Evolutionary conservation across 2,329 filamentous ascomycete genomes (phyloP).

Genomic region (Sclerotinia sclerotiorum): DNA sequence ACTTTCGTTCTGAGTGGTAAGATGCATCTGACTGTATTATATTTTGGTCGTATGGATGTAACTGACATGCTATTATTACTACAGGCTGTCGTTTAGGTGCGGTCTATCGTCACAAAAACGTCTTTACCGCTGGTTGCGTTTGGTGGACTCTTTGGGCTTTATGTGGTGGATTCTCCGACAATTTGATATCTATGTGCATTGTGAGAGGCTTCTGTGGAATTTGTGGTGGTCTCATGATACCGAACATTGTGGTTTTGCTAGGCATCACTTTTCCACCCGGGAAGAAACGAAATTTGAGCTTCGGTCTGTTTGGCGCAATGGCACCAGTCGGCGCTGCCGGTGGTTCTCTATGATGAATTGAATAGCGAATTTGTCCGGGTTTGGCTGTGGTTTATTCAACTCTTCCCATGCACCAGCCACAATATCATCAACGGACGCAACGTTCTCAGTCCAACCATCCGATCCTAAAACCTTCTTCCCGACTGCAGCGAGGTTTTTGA

Average conservation of each 20-base stretch:
- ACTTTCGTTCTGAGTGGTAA: slow-evolving; percentile 23
- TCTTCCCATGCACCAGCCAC: slow-evolving; percentile 29
- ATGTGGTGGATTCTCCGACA: slow-evolving; percentile 44
- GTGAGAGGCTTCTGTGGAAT: slow-evolving; percentile 50
- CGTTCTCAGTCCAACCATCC: slow-evolving; percentile 30
- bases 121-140: slow-evolving; percentile 20
- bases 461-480: slow-evolving; percentile 29
- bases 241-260: slow-evolving; percentile 52
- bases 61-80: slow-evolving; percentile 4
- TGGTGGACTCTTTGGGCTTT: slow-evolving; percentile 24
- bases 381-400: slow-evolving; percentile 26
- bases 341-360: slow-evolving; percentile 41
- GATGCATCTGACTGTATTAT: background rate
- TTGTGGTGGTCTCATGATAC: slow-evolving; percentile 51
- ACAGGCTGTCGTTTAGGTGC: slow-evolving; percentile 21
- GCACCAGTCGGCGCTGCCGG: slow-evolving; percentile 48
- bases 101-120: slow-evolving; percentile 24
- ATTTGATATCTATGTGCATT: slow-evolving; percentile 46
- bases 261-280: slow-evolving; percentile 50
- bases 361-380: slow-evolving; percentile 27
- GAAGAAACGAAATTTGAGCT: slow-evolving; percentile 44
- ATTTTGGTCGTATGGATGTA: background rate
- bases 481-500: slow-evolving; percentile 26
- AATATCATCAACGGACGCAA: slow-evolving; percentile 25
- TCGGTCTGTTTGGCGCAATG: slow-evolving; percentile 48